A percentile compares a stretch with the other conserved stretches of the same genome.
Conservation (phyloP, 768 basidiomycete genomes). For the Fomitopsis pulvina region DNA sequence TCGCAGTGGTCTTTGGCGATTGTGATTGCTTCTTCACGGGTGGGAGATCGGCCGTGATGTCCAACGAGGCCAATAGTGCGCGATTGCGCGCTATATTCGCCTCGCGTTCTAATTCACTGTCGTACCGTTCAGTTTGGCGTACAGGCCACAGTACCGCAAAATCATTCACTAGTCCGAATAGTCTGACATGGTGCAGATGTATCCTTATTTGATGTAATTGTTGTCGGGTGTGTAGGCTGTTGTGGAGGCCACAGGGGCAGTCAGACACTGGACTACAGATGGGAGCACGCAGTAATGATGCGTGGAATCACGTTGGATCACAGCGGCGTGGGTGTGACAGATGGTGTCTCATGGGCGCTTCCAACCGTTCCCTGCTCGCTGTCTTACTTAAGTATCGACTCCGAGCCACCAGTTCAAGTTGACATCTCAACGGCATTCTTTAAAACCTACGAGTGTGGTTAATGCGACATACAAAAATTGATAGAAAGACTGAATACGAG, state of each 20-base stretch:
- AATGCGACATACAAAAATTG: background rate
- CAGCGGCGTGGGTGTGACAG: conserved; percentile 7
- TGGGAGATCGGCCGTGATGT: conserved; percentile 37
- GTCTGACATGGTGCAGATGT: conserved; percentile 11
- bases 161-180: conserved; percentile 14
- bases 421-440: too few relatives aligned
- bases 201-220: background rate
- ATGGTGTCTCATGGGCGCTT: conserved; percentile 8
- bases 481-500: conserved; percentile 6
- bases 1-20: conserved; percentile 37
- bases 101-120: conserved; percentile 65
- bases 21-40: conserved; percentile 14
- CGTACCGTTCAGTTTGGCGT: background rate
- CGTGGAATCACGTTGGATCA: conserved; percentile 12
- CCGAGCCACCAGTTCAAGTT: too few relatives aligned
- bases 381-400: too few relatives aligned
- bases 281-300: background rate
- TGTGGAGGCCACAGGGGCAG: background rate
- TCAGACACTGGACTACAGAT: background rate
- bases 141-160: background rate
- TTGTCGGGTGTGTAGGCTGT: background rate
- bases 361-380: too few relatives aligned
- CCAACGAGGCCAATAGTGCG: conserved; percentile 64
- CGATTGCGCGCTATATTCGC: conserved; percentile 80
- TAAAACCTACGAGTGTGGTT: too few relatives aligned